These are phyloP conservation scores for Candida morakotiae DNA, from an alignment of 805 yeast genomes.

Conservation along the genomic window DNA sequence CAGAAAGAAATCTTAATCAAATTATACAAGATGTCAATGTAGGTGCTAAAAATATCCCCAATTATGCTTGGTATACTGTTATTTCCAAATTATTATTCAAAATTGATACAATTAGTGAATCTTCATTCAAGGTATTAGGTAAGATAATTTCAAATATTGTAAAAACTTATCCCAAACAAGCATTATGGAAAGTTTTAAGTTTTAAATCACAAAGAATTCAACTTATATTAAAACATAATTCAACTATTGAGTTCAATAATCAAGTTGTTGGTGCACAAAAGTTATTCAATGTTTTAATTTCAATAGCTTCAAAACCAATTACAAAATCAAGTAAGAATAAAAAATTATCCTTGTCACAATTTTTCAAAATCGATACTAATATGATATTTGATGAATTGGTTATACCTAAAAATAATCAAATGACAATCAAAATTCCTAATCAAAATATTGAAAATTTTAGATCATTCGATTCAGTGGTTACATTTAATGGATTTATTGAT, in stretches of 20 bases:
- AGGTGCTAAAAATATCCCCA: conserved; percentile 45
- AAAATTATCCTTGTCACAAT: conserved; percentile 35
- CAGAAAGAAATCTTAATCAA: conserved; percentile 35
- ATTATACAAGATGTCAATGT: conserved; percentile 48
- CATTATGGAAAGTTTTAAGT: conserved; percentile 73
- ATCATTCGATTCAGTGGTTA: conserved; percentile 45
- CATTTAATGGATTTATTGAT: conserved; percentile 62
- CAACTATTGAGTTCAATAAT: neutral
- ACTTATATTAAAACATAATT: conserved; percentile 14
- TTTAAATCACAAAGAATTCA: conserved; percentile 25
- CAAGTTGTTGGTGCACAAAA: conserved; percentile 24
- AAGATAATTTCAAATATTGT: conserved; percentile 57
- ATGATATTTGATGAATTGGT: conserved; percentile 46
- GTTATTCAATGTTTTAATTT: conserved; percentile 39
- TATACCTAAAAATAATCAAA: conserved; percentile 69
- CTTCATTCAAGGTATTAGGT: conserved; percentile 52
- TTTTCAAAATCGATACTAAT: conserved; percentile 34
- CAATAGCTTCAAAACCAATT: conserved; percentile 39
- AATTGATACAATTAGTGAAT: conserved; percentile 56
- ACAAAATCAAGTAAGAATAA: conserved; percentile 28
- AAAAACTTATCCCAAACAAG: conserved; percentile 69
- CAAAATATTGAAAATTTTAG: conserved; percentile 26
- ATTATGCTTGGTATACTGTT: conserved; percentile 70
- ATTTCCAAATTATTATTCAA: conserved; percentile 84
- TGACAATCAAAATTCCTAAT: conserved; percentile 62